Conservation (phyloP, 1,139 yeast genomes). For the Casaregolazyma lundiana region DNA sequence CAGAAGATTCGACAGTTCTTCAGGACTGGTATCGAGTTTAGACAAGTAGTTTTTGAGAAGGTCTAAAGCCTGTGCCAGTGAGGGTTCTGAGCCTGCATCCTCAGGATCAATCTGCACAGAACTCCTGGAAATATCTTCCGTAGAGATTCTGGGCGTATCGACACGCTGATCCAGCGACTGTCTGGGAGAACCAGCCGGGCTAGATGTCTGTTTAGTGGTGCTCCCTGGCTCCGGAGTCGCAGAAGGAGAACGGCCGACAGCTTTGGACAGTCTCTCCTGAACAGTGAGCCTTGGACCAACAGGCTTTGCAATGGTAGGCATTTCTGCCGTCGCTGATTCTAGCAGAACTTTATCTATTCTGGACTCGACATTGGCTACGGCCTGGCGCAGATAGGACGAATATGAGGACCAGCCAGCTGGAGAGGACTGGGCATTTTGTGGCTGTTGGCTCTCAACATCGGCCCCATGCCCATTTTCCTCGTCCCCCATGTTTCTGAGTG, state of each 20-base stretch:
- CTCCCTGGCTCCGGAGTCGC: not conserved
- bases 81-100: too few species aligned
- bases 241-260: conserved; percentile 41
- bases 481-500: too few species aligned
- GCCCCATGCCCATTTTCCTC: too few species aligned
- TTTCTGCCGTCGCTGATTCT: conserved; percentile 23
- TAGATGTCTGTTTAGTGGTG: not conserved
- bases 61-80: not conserved
- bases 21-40: not conserved
- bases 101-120: not conserved
- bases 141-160: not conserved
- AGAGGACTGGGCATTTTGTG: not conserved
- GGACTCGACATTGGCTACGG: conserved; percentile 38
- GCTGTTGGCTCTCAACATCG: not conserved
- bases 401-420: conserved; percentile 21
- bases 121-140: not conserved
- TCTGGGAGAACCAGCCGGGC: not conserved
- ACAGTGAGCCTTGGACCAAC: conserved; percentile 47
- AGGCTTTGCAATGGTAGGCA: conserved; percentile 1
- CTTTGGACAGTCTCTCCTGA: conserved; percentile 77
- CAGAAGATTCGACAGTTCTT: not conserved
- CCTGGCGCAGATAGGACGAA: conserved; percentile 34
- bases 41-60: not conserved
- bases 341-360: conserved; percentile 35
- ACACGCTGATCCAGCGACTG: not conserved